Percentiles rank a stretch among this genome's conserved stretches.
Evolutionary conservation across 2,329 filamentous ascomycete genomes (phyloP).

Genomic region (Onygenales sp.): DNA sequence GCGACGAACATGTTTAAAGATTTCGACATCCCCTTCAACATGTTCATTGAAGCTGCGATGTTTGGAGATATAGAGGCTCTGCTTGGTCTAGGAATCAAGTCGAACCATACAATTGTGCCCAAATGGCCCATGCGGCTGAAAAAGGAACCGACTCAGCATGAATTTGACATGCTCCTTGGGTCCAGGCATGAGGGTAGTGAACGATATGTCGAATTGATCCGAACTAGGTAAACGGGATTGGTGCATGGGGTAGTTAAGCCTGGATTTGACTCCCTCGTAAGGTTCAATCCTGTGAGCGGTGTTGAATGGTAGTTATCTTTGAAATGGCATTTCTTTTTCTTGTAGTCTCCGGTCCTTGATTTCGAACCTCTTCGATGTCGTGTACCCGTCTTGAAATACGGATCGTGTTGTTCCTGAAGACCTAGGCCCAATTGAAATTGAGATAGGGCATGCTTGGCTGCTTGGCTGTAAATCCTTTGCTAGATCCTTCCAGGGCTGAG

Average conservation of each 20-base stretch:
- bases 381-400: no score
- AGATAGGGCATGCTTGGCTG: no score
- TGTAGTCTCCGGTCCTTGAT: no score
- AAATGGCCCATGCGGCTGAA: conserved; percentile 24
- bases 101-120: conserved; percentile 23
- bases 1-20: conserved; percentile 1
- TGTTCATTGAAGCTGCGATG: conserved; percentile 3
- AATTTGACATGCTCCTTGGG: conserved; percentile 21
- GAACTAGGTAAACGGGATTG: background rate
- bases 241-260: background rate
- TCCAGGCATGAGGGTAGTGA: conserved; percentile 12
- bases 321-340: no score
- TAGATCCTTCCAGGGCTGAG: no score
- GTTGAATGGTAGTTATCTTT: no score
- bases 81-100: conserved; percentile 17
- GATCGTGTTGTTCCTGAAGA: no score
- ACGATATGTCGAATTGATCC: conserved; percentile 25
- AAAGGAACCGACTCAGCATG: conserved; percentile 17
- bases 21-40: conserved; percentile 8
- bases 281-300: background rate
- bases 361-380: no score
- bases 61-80: conserved; percentile 6
- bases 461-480: no score
- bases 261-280: no score
- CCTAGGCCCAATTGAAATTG: no score